Evolutionary conservation across 2,329 filamentous ascomycete species (phyloP).

Genomic region (Diaporthe citriasiana): DNA sequence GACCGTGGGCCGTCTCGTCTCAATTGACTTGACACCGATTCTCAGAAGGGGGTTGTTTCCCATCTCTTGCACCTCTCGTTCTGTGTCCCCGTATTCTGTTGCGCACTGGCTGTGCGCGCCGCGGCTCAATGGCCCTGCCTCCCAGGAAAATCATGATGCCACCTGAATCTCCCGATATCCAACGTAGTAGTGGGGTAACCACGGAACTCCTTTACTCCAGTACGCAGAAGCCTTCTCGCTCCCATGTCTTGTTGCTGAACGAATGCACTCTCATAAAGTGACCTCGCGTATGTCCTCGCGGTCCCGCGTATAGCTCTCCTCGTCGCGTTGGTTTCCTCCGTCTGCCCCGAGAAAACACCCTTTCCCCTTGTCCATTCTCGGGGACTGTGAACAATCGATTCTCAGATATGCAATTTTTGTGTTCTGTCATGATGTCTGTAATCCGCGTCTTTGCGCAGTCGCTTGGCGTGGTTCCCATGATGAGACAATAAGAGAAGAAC

Average conservation of each 20-base stretch:
- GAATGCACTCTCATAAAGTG: neutral
- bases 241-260: conserved; percentile 2
- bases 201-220: conserved; percentile 16
- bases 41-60: neutral
- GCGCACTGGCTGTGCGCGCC: neutral
- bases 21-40: conserved; percentile 31
- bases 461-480: conserved; percentile 13
- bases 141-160: neutral
- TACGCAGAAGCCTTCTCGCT: neutral
- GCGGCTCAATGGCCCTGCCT: conserved; percentile 1
- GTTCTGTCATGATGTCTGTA: conserved; percentile 30
- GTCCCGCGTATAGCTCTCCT: neutral
- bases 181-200: neutral
- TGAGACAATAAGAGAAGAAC: conserved; percentile 6
- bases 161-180: neutral
- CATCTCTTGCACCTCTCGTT: neutral
- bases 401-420: conserved; percentile 25
- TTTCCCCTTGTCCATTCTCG: neutral
- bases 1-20: conserved; percentile 19
- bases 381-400: neutral
- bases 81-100: neutral
- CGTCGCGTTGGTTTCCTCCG: neutral
- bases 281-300: neutral
- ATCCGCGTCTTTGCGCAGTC: conserved; percentile 19
- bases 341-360: neutral